Conservation (phyloP, 2,329 filamentous ascomycete species). For the Metarhizium guizhouense region DNA sequence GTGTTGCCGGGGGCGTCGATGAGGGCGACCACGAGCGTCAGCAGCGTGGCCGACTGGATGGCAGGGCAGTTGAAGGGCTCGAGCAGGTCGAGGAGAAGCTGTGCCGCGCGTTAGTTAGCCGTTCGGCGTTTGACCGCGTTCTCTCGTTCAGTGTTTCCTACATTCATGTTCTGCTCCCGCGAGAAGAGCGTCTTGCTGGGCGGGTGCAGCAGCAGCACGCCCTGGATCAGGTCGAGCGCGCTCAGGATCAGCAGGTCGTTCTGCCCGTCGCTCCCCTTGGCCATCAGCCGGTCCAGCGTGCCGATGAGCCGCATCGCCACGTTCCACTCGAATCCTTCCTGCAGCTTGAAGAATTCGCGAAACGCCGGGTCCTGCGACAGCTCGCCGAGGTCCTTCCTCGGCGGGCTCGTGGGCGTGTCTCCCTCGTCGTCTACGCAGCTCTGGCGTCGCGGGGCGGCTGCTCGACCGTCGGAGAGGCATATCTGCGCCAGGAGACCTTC, state of each 20-base stretch:
- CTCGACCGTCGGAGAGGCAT: slow-evolving; percentile 54
- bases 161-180: slow-evolving; percentile 90
- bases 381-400: slow-evolving; percentile 56
- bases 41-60: slow-evolving; percentile 81
- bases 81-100: slow-evolving; percentile 87
- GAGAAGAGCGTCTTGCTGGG: slow-evolving; percentile 81
- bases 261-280: slow-evolving; percentile 70
- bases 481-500: slow-evolving; percentile 92
- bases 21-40: slow-evolving; percentile 82
- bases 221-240: slow-evolving; percentile 82
- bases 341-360: slow-evolving; percentile 89
- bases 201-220: slow-evolving; percentile 78
- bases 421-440: background rate
- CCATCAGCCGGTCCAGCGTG: slow-evolving; percentile 78
- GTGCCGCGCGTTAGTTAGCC: background rate
- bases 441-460: background rate
- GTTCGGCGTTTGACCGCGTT: background rate
- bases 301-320: slow-evolving; percentile 78
- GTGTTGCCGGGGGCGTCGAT: slow-evolving; percentile 82
- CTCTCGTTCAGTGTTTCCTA: slow-evolving; percentile 26
- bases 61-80: slow-evolving; percentile 86
- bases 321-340: slow-evolving; percentile 98
- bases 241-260: slow-evolving; percentile 85
- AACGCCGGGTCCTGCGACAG: slow-evolving; percentile 80
- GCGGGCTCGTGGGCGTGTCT: slow-evolving; percentile 21